A percentile compares a stretch with the other conserved stretches of the same genome.
These are phyloP conservation scores for Marchantia paleacea DNA, from an alignment of 225 moss, liverwort and hornwort genomes.

Conservation along the genomic window DNA sequence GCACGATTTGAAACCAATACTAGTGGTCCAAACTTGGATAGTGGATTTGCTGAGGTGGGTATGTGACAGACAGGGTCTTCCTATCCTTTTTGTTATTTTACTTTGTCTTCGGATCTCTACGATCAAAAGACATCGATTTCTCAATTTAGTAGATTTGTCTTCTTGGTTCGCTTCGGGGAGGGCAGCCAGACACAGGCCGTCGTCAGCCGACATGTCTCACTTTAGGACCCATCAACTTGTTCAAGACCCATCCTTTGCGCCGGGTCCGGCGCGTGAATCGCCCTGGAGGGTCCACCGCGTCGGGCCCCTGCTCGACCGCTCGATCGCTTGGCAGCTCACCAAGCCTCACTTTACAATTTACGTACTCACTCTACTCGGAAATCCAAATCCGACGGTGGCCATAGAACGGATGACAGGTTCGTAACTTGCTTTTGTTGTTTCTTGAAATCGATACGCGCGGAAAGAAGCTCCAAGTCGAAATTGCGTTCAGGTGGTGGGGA, in stretches of 20 bases:
- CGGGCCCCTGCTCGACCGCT: background rate
- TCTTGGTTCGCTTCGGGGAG: background rate
- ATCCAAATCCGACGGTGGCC: background rate
- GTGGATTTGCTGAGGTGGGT: too few species aligned
- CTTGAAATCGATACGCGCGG: background rate
- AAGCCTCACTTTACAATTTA: background rate
- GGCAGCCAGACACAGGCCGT: background rate
- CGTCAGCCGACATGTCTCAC: slow-evolving; percentile 11
- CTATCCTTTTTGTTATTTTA: too few species aligned
- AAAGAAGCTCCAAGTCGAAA: background rate
- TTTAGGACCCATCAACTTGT: background rate
- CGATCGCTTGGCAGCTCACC: background rate
- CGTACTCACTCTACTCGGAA: background rate
- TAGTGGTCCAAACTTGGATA: too few species aligned
- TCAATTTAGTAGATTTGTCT: background rate
- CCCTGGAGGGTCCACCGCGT: background rate
- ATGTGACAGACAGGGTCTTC: too few species aligned
- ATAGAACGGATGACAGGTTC: background rate
- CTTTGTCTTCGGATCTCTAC: too few species aligned
- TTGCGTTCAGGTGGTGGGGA: background rate
- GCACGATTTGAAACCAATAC: too few species aligned
- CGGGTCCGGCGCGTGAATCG: slow-evolving; percentile 6
- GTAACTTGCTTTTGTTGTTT: too few species aligned
- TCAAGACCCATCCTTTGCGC: background rate
- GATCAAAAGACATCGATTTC: too few species aligned